Conservation (phyloP, 2,329 filamentous ascomycete species). For the Colletotrichum trifolii region DNA sequence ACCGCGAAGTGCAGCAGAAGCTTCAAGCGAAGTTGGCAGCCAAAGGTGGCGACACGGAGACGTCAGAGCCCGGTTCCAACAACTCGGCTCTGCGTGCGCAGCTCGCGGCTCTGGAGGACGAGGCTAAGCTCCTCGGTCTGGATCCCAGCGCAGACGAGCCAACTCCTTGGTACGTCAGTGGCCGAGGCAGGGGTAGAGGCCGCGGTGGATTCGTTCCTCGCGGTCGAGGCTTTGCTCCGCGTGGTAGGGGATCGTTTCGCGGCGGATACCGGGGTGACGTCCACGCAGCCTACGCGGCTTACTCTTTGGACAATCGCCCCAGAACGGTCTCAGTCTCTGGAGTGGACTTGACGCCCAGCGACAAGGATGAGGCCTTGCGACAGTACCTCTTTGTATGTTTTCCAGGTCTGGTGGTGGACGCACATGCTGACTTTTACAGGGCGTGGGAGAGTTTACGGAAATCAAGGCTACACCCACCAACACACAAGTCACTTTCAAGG, state of each 20-base stretch:
- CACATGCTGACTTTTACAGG: constrained; percentile 50
- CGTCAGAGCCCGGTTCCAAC: constrained; percentile 8
- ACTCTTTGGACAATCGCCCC: constrained; percentile 81
- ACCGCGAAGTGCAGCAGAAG: constrained; percentile 72
- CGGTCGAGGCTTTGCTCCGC: constrained; percentile 49
- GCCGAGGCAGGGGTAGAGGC: constrained; percentile 54
- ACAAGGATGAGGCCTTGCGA: constrained; percentile 75
- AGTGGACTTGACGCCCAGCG: constrained; percentile 69
- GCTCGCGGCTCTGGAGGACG: constrained; percentile 77
- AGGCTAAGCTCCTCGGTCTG: constrained; percentile 76
- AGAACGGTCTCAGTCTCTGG: constrained; percentile 74
- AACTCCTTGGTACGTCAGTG: constrained; percentile 38
- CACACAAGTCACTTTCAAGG: constrained; percentile 72
- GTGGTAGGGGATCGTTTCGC: constrained; percentile 53
- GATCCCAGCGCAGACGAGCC: constrained; percentile 67
- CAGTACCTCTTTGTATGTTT: constrained; percentile 75
- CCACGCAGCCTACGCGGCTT: constrained; percentile 68
- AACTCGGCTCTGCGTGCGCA: constrained; percentile 77
- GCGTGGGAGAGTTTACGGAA: constrained; percentile 70
- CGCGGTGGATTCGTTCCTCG: constrained; percentile 49
- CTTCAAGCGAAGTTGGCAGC: constrained; percentile 72
- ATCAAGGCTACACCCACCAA: constrained; percentile 60
- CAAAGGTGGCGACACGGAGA: constrained; percentile 45
- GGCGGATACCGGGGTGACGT: constrained; percentile 56
- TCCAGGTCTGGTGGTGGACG: not conserved